A percentile compares a stretch with the other conserved stretches of the same genome.
These are phyloP conservation scores for Tuber magnatum DNA, from an alignment of 495 filamentous ascomycete species.

Conservation along the genomic window DNA sequence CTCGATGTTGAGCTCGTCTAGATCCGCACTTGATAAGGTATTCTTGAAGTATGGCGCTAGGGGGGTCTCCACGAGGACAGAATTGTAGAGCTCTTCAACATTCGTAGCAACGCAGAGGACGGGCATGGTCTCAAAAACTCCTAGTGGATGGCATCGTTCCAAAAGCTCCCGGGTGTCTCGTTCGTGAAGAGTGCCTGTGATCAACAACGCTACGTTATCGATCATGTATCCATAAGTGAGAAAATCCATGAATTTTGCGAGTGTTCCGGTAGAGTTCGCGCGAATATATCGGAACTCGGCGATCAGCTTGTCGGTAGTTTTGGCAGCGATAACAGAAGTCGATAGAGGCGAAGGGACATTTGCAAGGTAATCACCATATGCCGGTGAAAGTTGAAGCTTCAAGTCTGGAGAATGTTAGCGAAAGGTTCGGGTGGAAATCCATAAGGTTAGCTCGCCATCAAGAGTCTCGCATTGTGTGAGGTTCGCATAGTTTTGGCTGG, in stretches of 20 bases:
- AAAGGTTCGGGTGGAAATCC: background rate
- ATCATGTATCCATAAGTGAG: slow-evolving; percentile 99
- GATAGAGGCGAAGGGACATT: slow-evolving; percentile 93
- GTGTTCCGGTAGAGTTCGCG: slow-evolving; percentile 79
- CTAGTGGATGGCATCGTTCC: slow-evolving; percentile 91
- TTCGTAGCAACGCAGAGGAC: slow-evolving; percentile 96
- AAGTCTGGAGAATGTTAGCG: slow-evolving; percentile 57
- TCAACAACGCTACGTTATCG: slow-evolving; percentile 96
- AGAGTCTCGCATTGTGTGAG: slow-evolving; percentile 97
- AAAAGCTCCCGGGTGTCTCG: slow-evolving; percentile 92
- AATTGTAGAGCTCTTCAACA: slow-evolving; percentile 98
- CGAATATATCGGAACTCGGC: slow-evolving; percentile 94
- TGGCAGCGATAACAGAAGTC: slow-evolving; percentile 86
- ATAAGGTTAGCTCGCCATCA: slow-evolving; percentile 59
- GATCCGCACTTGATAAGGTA: slow-evolving; percentile 84
- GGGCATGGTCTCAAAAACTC: slow-evolving; percentile 98
- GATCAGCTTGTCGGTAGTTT: slow-evolving; percentile 95
- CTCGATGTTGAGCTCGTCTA: slow-evolving; percentile 99
- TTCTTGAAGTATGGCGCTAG: slow-evolving; percentile 95
- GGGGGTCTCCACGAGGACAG: slow-evolving; percentile 91
- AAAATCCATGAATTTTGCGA: slow-evolving; percentile 92
- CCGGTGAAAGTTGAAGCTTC: slow-evolving; percentile 89
- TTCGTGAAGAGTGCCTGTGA: slow-evolving; percentile 96
- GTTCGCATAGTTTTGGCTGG: slow-evolving; percentile 84
- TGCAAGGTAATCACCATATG: slow-evolving; percentile 95